Evolutionary conservation across 257 asterid species (phyloP), one percentile per base, ranked within the genome.

Genomic region (Ligustrum vulgare): DNA sequence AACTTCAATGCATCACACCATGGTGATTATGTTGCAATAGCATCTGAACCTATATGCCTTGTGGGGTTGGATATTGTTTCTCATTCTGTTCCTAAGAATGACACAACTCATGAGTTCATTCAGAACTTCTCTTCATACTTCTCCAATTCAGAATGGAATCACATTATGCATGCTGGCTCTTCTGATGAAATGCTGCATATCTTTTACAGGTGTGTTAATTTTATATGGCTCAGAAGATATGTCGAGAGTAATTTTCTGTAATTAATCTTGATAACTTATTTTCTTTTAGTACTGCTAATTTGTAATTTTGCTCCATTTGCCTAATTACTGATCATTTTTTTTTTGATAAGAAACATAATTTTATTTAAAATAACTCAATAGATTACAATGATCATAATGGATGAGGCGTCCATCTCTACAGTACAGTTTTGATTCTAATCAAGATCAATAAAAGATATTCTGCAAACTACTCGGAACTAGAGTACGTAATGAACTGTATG

Each of bases 1-100:
- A 94, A 92, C 82, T 94, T 91, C 69, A 94, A 86, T 80, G 91
- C 86, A 45, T 94, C 99, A 47, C 98, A 94, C 84, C 96, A 92
- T 60, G 99, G 97, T 72, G 91, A 94, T 80, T 92, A 87, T 75
- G 99, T 92, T 39, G 97, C 88, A 33, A 89, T 94, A 83, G 98
- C 99, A 82, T 94, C 96, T 66, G 99, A 94, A 83, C 98, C 98
- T 58, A 33, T 92, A 70, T 94, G 93, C 81, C 87, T 92, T 34
- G 96, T 91, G 79, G 99, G 99, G 25, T 78, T 92, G 89, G 98
- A 94, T 81, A 83, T 94, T 11, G 96, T 83, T 71, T 79, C 92
- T 83, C 82, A 76, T 78, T 81, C 87, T 25, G 16, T 84, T 78
- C 98, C 96, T 28, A 77, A 69, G 80, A 92, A 91, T 67, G 97